Base-by-base conservation (phyloP, 2,329 filamentous ascomycete genomes). In the Phaeosphaeriaceae sp. region DNA sequence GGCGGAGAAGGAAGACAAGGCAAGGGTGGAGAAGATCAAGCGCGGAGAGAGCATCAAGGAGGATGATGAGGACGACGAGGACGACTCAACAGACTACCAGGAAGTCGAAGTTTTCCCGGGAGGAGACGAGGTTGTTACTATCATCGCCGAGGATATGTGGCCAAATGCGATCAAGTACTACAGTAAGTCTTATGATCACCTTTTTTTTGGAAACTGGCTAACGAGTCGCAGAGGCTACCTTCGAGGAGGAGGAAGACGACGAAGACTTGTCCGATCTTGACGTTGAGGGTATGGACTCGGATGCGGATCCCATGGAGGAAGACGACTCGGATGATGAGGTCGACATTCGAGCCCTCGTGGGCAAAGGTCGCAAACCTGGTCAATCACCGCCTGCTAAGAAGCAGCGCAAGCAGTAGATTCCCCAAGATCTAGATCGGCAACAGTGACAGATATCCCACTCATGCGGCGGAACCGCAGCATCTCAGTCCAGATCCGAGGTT, bases 81-180 rank as follows among this genome's bases (percentile, higher is more conserved):
- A 91, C 0, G 86, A 88, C 0, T 85, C 88, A 0, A 83, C 85
- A 27, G 86, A 89, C 62, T 85, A 89, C 66, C 85, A 89, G 60
- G 87, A 89, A 53, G 84, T 89, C 48, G 94, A 97, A 79, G 89
- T 96, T 68, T 97, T 95, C 83, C 90, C 91, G n/a, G 88, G 88
- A 45, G 94, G 91, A 21, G 92, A 96, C 67, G 90, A 93, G 61
- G 78, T 98, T 48, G 93, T 93, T 41, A 85, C 92, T 62, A 84
- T 88, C 59, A 83, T 98, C 67, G 88, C 90, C 9, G 93, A 98
- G 74, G 94, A 98, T 68, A 81, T 98, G 52, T 97, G 90, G 89
- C 91, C 92, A 48, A 88, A 88, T 62, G 94, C 93, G 57, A 89
- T 96, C 77, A 92, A 91, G 78, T 96, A 95, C 81, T 98, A 95